Base-by-base conservation (phyloP, 1,284 basidiomycete species). In the Rhodotorula sp. region DNA sequence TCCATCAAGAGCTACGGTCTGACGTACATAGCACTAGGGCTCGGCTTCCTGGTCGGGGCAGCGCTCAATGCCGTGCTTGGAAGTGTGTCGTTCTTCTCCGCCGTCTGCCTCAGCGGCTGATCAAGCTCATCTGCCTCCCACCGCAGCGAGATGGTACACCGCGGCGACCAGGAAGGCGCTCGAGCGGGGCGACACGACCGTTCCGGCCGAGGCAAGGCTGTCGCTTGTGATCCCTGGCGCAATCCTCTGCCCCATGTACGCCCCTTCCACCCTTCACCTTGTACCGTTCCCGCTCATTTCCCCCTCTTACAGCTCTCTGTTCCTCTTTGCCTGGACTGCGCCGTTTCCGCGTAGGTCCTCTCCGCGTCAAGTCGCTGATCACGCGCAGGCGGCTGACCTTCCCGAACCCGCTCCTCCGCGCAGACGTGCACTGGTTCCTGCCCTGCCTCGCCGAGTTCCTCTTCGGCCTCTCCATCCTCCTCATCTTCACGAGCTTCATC, bases 401-500 rank as follows among this genome's bases (percentile, higher is more conserved):
- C 53, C 37, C n/a, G 29, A 19, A 54, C 58, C 22, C n/a, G n/a
- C n/a, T n/a, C n/a, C n/a, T n/a, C n/a, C n/a, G n/a, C n/a, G 10
- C 41, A 59, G 39, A 64, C 27, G 62, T 74, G 6, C 73, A 74
- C 51, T 74, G 70, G 70, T 56, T 60, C 59, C 67, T 60, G 0
- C 73, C 73, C 8, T 71, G 69, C 48, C 39, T 74, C 53, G 70
- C 64, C 36, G 73, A 74, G 34, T 37, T 61, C 88, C 71, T 85
- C 36, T 81, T 89, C 59, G 88, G 88, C 1, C 79, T 83, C 37
- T 83, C 84, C 46, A 85, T 89, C 67, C 84, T 83, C 67, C 81
- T 87, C 73, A 85, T 89, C 46, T 89, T 89, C 81, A 87, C 88
- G 78, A 86, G 86, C 9, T 87, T 88, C 81, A 81, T 88, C 67